A percentile compares a stretch with the other conserved stretches of the same genome.
Evolutionary conservation across 768 basidiomycete genomes (phyloP).

Genomic region (Postia placenta): DNA sequence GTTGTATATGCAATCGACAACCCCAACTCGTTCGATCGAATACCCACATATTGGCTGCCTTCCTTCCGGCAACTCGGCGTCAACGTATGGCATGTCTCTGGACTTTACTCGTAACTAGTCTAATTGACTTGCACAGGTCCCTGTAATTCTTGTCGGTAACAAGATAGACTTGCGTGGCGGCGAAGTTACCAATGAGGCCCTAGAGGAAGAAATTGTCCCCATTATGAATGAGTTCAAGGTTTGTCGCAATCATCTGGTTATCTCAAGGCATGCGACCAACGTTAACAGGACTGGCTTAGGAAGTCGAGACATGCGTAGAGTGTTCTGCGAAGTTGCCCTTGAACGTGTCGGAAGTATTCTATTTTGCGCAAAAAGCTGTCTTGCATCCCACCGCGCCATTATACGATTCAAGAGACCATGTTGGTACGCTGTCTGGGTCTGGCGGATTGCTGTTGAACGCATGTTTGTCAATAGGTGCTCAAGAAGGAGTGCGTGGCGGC

Average conservation of each 20-base stretch:
- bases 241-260: constrained; percentile 11
- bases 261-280: neutral
- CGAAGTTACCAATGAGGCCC: constrained; percentile 86
- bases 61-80: constrained; percentile 92
- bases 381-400: constrained; percentile 94
- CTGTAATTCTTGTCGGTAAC: constrained; percentile 95
- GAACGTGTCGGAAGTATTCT: constrained; percentile 96
- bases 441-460: constrained; percentile 6
- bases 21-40: constrained; percentile 92
- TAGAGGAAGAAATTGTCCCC: constrained; percentile 92
- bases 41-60: constrained; percentile 97
- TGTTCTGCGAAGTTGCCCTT: constrained; percentile 87
- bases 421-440: constrained; percentile 29
- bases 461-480: constrained; percentile 51
- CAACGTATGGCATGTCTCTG: constrained; percentile 55
- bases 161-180: constrained; percentile 96
- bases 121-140: constrained; percentile 49
- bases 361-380: constrained; percentile 97
- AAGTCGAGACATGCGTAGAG: constrained; percentile 98
- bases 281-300: constrained; percentile 40
- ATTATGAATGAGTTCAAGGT: constrained; percentile 99
- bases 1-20: constrained; percentile 97
- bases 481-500: constrained; percentile 91
- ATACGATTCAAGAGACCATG: constrained; percentile 95
- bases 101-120: neutral